A percentile compares a stretch with the other conserved stretches of the same genome.
phyloP scores from a whole-genome alignment of 2,329 filamentous ascomycete genomes.

The Neofusicoccum umdonicola region DNA sequence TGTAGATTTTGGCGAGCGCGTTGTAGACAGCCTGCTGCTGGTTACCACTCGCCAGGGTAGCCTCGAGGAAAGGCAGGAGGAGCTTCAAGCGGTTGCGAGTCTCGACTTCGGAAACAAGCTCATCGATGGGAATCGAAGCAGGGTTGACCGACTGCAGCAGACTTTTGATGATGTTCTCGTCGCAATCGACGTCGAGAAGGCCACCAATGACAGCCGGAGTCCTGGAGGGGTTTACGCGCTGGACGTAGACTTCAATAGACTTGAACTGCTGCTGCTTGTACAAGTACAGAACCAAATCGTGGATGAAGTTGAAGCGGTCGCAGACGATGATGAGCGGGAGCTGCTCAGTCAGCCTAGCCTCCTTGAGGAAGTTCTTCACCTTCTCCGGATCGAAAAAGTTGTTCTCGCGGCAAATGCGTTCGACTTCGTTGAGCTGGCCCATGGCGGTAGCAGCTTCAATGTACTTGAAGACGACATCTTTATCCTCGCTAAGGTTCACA shows the following conservation, averaged over 20 bases:
- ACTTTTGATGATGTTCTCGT: slow-evolving; percentile 93
- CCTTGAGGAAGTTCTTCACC: slow-evolving; percentile 99
- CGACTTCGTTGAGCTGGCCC: slow-evolving; percentile 91
- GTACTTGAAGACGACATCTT: slow-evolving; percentile 98
- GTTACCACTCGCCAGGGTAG: slow-evolving; percentile 83
- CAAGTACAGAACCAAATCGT: slow-evolving; percentile 91
- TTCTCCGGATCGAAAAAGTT: slow-evolving; percentile 85
- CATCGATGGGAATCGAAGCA: slow-evolving; percentile 84
- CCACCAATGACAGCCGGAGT: slow-evolving; percentile 93
- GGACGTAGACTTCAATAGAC: slow-evolving; percentile 97
- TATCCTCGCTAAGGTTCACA: slow-evolving; percentile 92
- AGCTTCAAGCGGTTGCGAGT: slow-evolving; percentile 93
- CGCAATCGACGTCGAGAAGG: slow-evolving; percentile 92
- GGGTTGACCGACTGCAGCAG: slow-evolving; percentile 82
- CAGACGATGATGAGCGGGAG: slow-evolving; percentile 97
- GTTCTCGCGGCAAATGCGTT: slow-evolving; percentile 94
- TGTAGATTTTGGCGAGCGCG: slow-evolving; percentile 98
- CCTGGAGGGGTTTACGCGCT: slow-evolving; percentile 88
- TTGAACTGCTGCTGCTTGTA: slow-evolving; percentile 99
- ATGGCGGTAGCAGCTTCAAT: slow-evolving; percentile 95
- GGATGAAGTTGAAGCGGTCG: slow-evolving; percentile 98
- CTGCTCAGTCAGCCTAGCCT: slow-evolving; percentile 87
- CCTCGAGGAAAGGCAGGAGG: slow-evolving; percentile 91
- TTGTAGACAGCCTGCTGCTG: slow-evolving; percentile 97
- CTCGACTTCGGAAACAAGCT: slow-evolving; percentile 93